Base-by-base conservation (phyloP, 495 filamentous ascomycete genomes). In the Neurospora hispaniola region DNA sequence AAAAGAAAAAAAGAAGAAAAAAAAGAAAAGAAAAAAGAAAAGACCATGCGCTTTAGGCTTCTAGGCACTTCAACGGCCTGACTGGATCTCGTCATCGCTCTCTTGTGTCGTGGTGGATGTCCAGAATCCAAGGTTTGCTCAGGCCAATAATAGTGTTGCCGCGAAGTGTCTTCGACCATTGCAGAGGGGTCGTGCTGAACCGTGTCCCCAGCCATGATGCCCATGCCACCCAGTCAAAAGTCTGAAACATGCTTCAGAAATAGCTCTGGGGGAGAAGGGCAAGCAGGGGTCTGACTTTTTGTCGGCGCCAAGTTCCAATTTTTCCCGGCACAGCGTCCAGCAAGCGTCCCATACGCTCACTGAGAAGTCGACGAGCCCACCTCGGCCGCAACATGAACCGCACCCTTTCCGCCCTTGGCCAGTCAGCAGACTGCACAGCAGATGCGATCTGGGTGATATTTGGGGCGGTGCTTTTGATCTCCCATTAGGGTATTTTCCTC, bases 191-290 rank as follows among this genome's bases (percentile, higher is more conserved):
- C 69, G 73, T 73, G 77, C 68, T 66, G 54, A 66, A 66, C 54
- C 27, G 54, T 35, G 54, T n/a, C 68, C 72, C 78, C 77, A 77
- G 79, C 78, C 78, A 79, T 74, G 73, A 68, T 69, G 48, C 69
- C 41, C 27, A 71, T 74, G 74, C 78, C 71, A 70, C 72, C 78
- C 70, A 43, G 76, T 76, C 76, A 74, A 70, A 66, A 66, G 66
- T 76, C 78, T 79, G 78, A 79, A 79, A 79, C 78, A 73, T 78
- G 78, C 78, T 76, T 79, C 78, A 79, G 76, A 78, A 79, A 78
- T 78, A 79, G 73, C 78, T 75, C 76, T 75, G 23, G 18, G 23
- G 43, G 41, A 48, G 35, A 54, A 39, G 59, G 35, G 69, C 18
- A 46, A 42, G 70, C 71, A 59, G 23, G 74, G 75, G 69, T 73